phyloP scores from a whole-genome alignment of 2,329 filamentous ascomycete genomes.

The Dactylellina drechsleri region DNA sequence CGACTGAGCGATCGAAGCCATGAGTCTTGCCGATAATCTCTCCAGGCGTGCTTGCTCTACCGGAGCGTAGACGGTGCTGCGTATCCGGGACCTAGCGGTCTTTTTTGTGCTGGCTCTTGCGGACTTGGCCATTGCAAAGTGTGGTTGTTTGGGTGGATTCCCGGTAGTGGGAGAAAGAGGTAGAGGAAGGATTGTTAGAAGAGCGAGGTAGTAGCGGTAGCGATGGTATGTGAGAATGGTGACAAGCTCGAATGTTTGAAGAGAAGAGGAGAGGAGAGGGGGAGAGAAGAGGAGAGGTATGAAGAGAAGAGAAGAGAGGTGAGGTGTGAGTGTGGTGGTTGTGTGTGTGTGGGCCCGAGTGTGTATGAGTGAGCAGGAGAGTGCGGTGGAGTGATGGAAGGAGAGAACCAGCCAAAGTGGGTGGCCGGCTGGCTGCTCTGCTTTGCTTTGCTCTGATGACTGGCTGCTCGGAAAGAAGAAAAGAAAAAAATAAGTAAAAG shows the following conservation, averaged over 20 bases:
- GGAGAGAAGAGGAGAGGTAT: constrained; percentile 14
- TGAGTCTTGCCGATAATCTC: constrained; percentile 50
- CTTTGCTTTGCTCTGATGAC: too few relatives aligned
- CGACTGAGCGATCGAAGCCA: constrained; percentile 48
- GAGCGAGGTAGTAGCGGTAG: not conserved
- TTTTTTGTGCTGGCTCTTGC: constrained; percentile 53
- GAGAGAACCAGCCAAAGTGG: too few relatives aligned
- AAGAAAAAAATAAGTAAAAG: too few relatives aligned
- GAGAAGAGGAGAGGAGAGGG: constrained; percentile 7
- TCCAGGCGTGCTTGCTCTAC: constrained; percentile 53
- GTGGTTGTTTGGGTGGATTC: constrained; percentile 13
- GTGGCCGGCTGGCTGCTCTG: too few relatives aligned
- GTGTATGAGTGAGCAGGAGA: not conserved
- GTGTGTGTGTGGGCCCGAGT: not conserved
- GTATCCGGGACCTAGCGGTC: constrained; percentile 50
- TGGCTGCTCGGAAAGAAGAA: too few relatives aligned
- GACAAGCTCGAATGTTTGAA: not conserved
- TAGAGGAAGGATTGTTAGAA: not conserved
- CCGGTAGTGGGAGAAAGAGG: constrained; percentile 18
- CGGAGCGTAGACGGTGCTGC: constrained; percentile 53
- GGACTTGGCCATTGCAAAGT: constrained; percentile 52
- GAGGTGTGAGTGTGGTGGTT: not conserved
- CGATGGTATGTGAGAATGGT: not conserved
- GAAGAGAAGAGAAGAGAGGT: not conserved
- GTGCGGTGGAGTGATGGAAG: not conserved